phyloP scores from a whole-genome alignment of 345 rosid species.

The Reutealis trisperma region DNA sequence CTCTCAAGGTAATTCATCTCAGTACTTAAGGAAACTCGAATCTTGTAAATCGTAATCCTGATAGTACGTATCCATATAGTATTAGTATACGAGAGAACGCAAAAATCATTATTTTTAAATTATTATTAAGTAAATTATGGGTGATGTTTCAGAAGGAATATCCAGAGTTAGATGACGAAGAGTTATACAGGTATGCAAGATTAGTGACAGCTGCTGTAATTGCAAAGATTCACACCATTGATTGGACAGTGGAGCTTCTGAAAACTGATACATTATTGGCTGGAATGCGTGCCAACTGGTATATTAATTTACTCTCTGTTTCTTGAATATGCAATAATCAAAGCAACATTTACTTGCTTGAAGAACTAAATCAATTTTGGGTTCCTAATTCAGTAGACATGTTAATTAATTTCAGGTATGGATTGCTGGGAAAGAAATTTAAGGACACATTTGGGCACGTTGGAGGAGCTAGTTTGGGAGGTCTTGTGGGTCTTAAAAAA shows the following conservation, averaged over 20 bases:
- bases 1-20: conserved; percentile 37
- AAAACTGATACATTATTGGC: conserved; percentile 55
- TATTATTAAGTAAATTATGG: no score
- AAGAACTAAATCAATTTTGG: no score
- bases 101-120: no score
- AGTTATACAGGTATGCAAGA: conserved; percentile 50
- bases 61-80: no score
- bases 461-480: conserved; percentile 46
- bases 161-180: conserved; percentile 45
- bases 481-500: conserved; percentile 49
- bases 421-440: conserved; percentile 58
- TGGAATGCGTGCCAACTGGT: conserved; percentile 66
- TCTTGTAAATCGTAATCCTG: no score
- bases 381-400: background rate
- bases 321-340: no score
- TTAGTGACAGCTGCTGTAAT: conserved; percentile 63
- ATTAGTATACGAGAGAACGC: no score
- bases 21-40: no score
- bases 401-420: conserved; percentile 37
- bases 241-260: conserved; percentile 70
- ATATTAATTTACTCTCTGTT: background rate
- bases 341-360: no score
- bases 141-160: conserved; percentile 33
- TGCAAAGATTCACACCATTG: conserved; percentile 69
- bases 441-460: conserved; percentile 59